phyloP scores from a whole-genome alignment of 441 rosid genomes.

The Daphne laureola region DNA sequence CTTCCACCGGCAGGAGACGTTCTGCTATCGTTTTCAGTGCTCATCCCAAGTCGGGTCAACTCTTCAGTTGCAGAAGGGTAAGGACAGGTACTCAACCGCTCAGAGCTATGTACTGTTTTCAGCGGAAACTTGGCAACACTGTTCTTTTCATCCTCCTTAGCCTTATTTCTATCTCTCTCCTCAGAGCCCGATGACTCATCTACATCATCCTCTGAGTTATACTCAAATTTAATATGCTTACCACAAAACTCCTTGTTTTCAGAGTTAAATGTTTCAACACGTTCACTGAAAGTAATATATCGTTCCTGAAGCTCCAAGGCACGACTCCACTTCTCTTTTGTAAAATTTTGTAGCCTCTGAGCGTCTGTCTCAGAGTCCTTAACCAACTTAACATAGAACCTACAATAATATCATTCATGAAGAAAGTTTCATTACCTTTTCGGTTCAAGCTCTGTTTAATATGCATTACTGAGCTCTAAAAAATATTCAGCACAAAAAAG shows the following conservation, averaged over 20 bases:
- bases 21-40: constrained; percentile 27
- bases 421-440: no score
- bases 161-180: constrained; percentile 46
- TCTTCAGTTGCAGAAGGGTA: constrained; percentile 95
- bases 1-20: constrained; percentile 23
- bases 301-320: constrained; percentile 41
- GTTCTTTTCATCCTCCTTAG: constrained; percentile 22
- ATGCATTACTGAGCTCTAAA: no score
- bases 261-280: constrained; percentile 60
- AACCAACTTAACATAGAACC: constrained; percentile 69
- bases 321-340: constrained; percentile 33
- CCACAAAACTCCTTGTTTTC: constrained; percentile 51
- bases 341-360: constrained; percentile 41
- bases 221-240: constrained; percentile 73
- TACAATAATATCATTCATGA: constrained; percentile 19
- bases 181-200: constrained; percentile 73
- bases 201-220: constrained; percentile 66
- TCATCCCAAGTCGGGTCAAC: constrained; percentile 69
- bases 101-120: constrained; percentile 27
- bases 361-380: constrained; percentile 65
- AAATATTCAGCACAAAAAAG: no score
- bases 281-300: constrained; percentile 48
- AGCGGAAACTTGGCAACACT: constrained; percentile 17
- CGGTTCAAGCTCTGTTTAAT: no score
- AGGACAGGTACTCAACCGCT: constrained; percentile 68